Evolutionary conservation across 2,329 filamentous ascomycete species (phyloP), one percentile per base, ranked within the genome.

Genomic region (Alternaria gaisen): DNA sequence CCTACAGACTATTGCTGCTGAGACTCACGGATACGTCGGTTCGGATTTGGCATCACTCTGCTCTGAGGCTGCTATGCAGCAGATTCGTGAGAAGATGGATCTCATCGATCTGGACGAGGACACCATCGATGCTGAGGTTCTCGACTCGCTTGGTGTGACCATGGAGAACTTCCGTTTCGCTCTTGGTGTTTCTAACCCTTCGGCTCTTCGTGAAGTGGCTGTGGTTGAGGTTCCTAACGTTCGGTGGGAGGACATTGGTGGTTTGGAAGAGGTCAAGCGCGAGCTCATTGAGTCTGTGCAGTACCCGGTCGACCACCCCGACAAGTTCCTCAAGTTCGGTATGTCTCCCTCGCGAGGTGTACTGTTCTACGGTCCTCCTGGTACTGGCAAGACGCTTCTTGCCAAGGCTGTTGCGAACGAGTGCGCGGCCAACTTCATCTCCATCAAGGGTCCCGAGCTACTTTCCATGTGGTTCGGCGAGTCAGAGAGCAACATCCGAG

Each of bases 391-490:
- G 88, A 99, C 95, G 64, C 89, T 99, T 85, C 91, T 99, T 84
- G 95, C 95, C 79, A 99, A 99, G 88, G 95, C 95, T 73, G 95
- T 99, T 70, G 95, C 95, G 83, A 99, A 98, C 83, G 95, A 99
- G 85, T 98, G 94, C 79, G 91, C 95, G 64, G 95, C 95, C 87
- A 99, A 99, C 86, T 99, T 99, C 85, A 98, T 99, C 79, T 99
- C 95, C 41, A 91, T 99, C 82, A 99, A 99, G 89, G 95, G 95
- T 64, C 96, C 95, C 59, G 95, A 99, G 81, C 87, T 99, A 75
- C 88, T 99, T 74, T 97, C 93, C 81, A 99, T 99, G 95, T 99
- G 95, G 95, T 99, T 99, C 78, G 95, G 95, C 90, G 95, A 99
- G 85, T 99, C 95, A 56, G 96, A 99, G 84, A 97, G 93, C 88